Base-by-base conservation (phyloP, 768 basidiomycete genomes). In the Lentinula sp. region DNA sequence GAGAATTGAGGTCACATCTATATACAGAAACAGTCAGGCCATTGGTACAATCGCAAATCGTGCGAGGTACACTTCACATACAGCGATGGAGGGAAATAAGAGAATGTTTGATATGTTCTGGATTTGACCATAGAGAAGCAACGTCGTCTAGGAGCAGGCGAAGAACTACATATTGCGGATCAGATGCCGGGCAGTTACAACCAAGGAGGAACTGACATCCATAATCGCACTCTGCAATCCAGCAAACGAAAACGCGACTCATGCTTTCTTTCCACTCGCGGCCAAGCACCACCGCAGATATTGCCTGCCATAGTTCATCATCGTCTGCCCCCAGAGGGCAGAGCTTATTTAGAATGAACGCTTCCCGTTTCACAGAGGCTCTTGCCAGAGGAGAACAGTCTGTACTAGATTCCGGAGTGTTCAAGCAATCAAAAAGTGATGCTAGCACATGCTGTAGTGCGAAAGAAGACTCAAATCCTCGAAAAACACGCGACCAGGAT, bases 71-170 rank as follows among this genome's bases (percentile, higher is more conserved):
- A 59, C 34, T 1, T 39, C 37, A 77, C 88, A 63, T 72, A 93
- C 93, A 92, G 57, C 76, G 84, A 73, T 96, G 93, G 18, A 81
- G 80, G 21, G 84, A 81, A 6, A 93, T 76, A 23, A 91, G 73
- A 0, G 93, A 92, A 70, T 89, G 88, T 63, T 85, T 89, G 67
- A 97, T 79, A 67, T 94, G 89, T 50, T 89, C 88, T 1, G 84
- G 72, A 23, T 86, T 81, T 4, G 88, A 78, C 96, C 96, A 98
- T 0, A 79, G 69, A 5, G 84, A 82, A 6, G 91, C 68, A 1
- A 83, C 70, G 51, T 70, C 75, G 42, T 77, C 70, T 23, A 89
- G 71, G 37, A 88, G 74, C 1, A 71, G 65, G 9, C 77, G 72
- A 13, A 88, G 75, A 16, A 73, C 85, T 84, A 59, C 60, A 62